Base-by-base conservation (phyloP, 352 stramenopile species). In the Phytopythium helicoides region DNA sequence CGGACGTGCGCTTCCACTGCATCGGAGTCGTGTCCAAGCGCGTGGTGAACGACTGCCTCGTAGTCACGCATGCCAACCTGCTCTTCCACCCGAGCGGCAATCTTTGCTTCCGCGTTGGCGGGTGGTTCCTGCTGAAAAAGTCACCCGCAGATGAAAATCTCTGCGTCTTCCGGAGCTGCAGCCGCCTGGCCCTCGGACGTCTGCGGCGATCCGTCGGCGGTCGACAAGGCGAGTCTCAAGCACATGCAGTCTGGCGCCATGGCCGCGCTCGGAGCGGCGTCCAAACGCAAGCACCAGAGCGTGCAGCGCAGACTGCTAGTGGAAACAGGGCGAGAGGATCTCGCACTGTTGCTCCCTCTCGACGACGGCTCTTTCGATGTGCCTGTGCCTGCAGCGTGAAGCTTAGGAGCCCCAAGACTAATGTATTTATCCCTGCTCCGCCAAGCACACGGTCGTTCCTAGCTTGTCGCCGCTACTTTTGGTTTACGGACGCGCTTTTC, bases 1-100 rank as follows among this genome's bases (percentile, higher is more conserved):
- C 10, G 40, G 21, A 19, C 19, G 19, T 47, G 40, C 40, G 40
- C 7, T 16, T 47, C 19, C 23, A 18, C 21, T 19, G 40, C 40
- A n/a, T 33, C 19, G 33, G 19, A 14, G 10, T 47, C 19, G 9
- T 47, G 19, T 22, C 9, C 40, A 28, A 47, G 40, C n/a, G 15
- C 10, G 12, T 6, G 9, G 11, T 8, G 12, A 6, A 9, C 7
- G 40, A 47, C 19, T 16, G 21, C 1, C 19, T 47, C 19, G 40
- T 47, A 5, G 19, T 47, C 40, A 28, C 40, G 3, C 33, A 33
- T 5, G 16, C 10, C 40, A 12, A 19, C 21, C 40, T 47, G 40
- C 21, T 47, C 19, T 47, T 47, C 40, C 40, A 47, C 40, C 40
- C 40, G 21, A 47, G 40, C 40, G 40, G 40, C 40, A 15, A 18